Base-by-base conservation (phyloP, 75 land plant species). In the Isoetes taiwanensis region DNA sequence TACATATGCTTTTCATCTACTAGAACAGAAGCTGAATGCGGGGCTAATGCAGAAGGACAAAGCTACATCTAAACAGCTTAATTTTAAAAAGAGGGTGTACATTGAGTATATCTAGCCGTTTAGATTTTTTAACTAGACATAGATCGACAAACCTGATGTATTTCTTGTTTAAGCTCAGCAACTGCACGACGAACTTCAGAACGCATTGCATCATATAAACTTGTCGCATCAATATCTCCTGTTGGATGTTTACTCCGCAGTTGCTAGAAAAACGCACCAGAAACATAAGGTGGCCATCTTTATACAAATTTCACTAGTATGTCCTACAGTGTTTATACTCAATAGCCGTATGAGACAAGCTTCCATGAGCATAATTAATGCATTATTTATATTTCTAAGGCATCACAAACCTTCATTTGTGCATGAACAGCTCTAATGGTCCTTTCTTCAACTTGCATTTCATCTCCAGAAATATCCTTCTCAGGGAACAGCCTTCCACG, bases 391-490 rank as follows among this genome's bases (percentile, higher is more conserved):
- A n/a, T n/a, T n/a, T n/a, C n/a, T 30, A 31, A 38, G 67, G 56
- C 28, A 68, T 23, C 34, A 26, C 2, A 58, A 43, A 85, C 83
- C 79, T 78, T 83, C 16, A 71, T 72, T 56, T 73, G 81, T 20
- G 83, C 64, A 78, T 80, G 85, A 37, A 86, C 88, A 33, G 84
- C 80, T 46, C 74, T 73, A 55, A 86, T 86, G 23, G 80, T 91
- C 73, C 65, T 91, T 63, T 80, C 97, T 50, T 63, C 73, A 0
- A 43, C 68, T 2, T 30, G 2, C 2, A 21, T 30, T 12, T 63
- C 65, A 30, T 14, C 37, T 9, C 33, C 38, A 52, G 29, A 34
- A 1, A 23, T n/a, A 2, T 63, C 37, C 3, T 21, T 28, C 52
- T 30, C 6, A 16, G 2, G 26, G 4, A 2, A 3, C 12, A 62